Evolutionary conservation across 2,329 filamentous ascomycete genomes (phyloP), one percentile per base, ranked within the genome.

Genomic region (Knufia petricola): DNA sequence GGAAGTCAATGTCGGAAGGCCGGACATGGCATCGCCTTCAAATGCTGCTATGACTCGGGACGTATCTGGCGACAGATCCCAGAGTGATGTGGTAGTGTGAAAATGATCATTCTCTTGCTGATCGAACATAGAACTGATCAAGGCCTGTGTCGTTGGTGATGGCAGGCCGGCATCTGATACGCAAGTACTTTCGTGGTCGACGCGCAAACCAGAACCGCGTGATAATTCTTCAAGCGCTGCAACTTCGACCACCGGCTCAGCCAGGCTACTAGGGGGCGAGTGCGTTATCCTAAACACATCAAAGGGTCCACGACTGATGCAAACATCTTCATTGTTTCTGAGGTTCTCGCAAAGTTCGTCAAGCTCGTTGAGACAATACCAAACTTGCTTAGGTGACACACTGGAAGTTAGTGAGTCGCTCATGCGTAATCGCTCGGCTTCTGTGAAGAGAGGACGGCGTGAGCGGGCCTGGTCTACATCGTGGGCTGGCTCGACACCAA

Each of bases 371-470:
- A n/a, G n/a, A n/a, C 36, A 58, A 52, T 34, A 15, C 57, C 59
- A 24, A 47, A 38, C 24, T 39, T 12, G 49, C 45, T 28, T 55
- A 2, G 61, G 61, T 3, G 59, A 58, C 3, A 69, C 56, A 28
- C 60, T 65, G 4, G 59, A 58, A 1, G 62, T 59, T 4, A 70
- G 54, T 54, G 64, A 57, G 36, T 60, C 51, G 50, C 62, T 68
- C 66, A 69, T 68, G 4, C 45, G 50, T 36, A 55, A 47, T 4
- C 65, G 63, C 48, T 63, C 60, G 23, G 56, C 50, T 52, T 64
- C 67, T n/a, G 68, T 67, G 51, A 71, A 68, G 15, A 72, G 59
- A 30, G 68, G 68, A 46, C 69, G 68, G 32, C 69, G 65, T 52
- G 67, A 72, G 23, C 58, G 62, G 41, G 21, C 45, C 23, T 58